phyloP scores from a whole-genome alignment of 176 grass and related monocot genomes.

The Stipa capillata region DNA sequence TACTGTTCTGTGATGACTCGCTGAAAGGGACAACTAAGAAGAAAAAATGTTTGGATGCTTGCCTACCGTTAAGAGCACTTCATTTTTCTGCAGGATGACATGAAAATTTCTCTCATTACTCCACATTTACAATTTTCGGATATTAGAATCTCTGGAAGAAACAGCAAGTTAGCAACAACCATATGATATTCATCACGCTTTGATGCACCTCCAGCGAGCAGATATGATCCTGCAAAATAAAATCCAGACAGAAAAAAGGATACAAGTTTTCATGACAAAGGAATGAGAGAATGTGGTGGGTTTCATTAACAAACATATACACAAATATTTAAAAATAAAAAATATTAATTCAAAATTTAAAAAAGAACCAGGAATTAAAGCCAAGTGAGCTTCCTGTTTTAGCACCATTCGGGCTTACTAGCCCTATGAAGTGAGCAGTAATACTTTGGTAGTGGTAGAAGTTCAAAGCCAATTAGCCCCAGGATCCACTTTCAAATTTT shows the following conservation, averaged over 20 bases:
- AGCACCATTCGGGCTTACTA: not conserved
- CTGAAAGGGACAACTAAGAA: not conserved
- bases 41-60: constrained; percentile 10
- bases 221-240: constrained; percentile 8
- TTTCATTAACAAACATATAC: not conserved
- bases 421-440: not conserved
- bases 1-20: not conserved
- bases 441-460: not conserved
- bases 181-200: not conserved
- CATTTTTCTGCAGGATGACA: not conserved
- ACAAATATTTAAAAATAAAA: not conserved
- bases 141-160: not conserved
- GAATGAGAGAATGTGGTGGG: not conserved
- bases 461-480: not conserved
- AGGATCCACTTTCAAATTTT: not conserved
- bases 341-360: not conserved
- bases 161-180: not conserved
- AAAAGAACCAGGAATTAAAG: not conserved
- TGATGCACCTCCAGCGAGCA: not conserved
- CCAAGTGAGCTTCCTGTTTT: not conserved
- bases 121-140: not conserved
- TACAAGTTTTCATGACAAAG: not conserved
- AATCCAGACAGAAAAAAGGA: not conserved
- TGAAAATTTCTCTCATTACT: not conserved
- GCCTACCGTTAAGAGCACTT: not conserved